Evolutionary conservation across 75 land plant genomes (phyloP).

Genomic region (Pinus taeda): DNA sequence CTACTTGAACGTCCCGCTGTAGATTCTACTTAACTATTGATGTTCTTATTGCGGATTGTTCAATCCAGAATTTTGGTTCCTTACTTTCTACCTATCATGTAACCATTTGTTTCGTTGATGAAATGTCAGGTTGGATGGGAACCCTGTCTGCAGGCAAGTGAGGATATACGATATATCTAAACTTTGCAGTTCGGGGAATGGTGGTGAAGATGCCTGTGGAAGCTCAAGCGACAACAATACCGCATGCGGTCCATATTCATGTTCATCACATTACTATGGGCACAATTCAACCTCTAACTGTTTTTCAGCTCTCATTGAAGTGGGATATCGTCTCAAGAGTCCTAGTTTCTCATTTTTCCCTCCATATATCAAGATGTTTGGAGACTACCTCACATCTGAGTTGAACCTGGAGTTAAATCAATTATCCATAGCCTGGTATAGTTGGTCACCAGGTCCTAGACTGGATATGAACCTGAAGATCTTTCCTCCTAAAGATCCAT

Average conservation of each 20-base stretch:
- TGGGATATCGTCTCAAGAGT: conserved; percentile 68
- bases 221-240: neutral
- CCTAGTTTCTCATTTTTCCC: conserved; percentile 65
- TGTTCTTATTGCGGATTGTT: neutral
- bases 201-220: neutral
- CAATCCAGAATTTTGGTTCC: neutral
- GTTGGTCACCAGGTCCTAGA: conserved; percentile 66
- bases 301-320: conserved; percentile 33
- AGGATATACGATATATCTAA: conserved; percentile 5
- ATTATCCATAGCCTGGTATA: conserved; percentile 23
- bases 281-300: conserved; percentile 21
- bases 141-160: conserved; percentile 32
- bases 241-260: conserved; percentile 6
- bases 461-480: conserved; percentile 58
- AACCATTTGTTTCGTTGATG: neutral
- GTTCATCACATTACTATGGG: conserved; percentile 15
- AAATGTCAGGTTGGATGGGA: conserved; percentile 31
- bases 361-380: conserved; percentile 36
- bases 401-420: conserved; percentile 43
- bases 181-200: conserved; percentile 6
- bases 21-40: neutral
- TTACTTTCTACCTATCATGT: neutral
- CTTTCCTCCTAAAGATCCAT: conserved; percentile 31
- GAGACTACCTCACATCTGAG: conserved; percentile 33
- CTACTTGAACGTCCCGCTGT: neutral